Conservation (phyloP, 306 rosid species). For the Lathyrus tuberosus region DNA sequence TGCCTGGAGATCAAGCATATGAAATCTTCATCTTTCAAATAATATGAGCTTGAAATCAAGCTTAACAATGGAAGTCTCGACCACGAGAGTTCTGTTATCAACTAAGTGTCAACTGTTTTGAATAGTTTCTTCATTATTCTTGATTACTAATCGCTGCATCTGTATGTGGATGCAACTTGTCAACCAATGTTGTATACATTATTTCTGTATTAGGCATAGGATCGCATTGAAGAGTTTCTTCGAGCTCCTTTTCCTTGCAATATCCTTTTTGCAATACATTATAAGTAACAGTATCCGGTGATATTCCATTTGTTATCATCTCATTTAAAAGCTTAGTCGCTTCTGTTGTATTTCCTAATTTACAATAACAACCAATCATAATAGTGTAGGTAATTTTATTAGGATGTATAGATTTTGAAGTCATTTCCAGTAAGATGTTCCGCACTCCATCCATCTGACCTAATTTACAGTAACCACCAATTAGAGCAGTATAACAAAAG, state of each 20-base stretch:
- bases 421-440: slow-evolving; percentile 57
- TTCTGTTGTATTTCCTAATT: slow-evolving; percentile 67
- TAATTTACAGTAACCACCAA: slow-evolving; percentile 70
- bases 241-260: slow-evolving; percentile 51
- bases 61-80: too few relatives aligned
- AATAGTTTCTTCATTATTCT: too few relatives aligned
- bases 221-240: slow-evolving; percentile 50
- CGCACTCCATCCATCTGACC: slow-evolving; percentile 63
- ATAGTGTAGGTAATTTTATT: slow-evolving; percentile 72
- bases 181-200: slow-evolving; percentile 50
- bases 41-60: too few relatives aligned
- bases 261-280: slow-evolving; percentile 53
- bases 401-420: slow-evolving; percentile 50
- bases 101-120: too few relatives aligned
- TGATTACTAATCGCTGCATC: too few relatives aligned
- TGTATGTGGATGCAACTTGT: slow-evolving; percentile 49
- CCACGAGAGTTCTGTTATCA: too few relatives aligned
- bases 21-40: too few relatives aligned
- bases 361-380: slow-evolving; percentile 69
- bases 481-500: slow-evolving; percentile 70
- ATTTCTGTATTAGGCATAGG: slow-evolving; percentile 48
- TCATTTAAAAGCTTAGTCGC: slow-evolving; percentile 55
- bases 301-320: slow-evolving; percentile 59
- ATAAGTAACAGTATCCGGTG: slow-evolving; percentile 60
- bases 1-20: too few relatives aligned